Conservation (phyloP, 331 rosid species). For the Erythrophleum ivorense region DNA sequence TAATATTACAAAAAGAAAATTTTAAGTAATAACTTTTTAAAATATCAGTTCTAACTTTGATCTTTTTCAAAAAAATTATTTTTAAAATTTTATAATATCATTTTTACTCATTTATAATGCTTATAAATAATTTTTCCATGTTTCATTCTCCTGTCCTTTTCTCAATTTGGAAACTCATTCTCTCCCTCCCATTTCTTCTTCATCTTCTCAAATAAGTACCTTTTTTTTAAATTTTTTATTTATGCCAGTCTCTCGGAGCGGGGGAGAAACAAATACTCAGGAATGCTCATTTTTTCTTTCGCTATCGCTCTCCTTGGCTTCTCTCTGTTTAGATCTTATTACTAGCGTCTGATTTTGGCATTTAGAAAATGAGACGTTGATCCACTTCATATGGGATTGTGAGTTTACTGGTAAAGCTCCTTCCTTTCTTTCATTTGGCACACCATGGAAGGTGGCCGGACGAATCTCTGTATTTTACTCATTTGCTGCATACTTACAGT, state of each 20-base stretch:
- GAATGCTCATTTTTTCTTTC: not conserved
- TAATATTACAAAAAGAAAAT: no score
- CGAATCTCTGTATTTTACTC: constrained; percentile 40
- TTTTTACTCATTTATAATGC: no score
- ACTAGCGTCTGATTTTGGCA: constrained; percentile 30
- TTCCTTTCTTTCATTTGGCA: not conserved
- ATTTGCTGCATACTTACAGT: constrained; percentile 41
- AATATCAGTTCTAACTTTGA: no score
- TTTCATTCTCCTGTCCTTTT: constrained; percentile 35
- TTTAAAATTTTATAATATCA: no score
- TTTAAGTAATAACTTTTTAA: no score
- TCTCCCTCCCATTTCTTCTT: constrained; percentile 25
- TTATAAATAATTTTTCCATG: no score
- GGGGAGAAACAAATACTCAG: not conserved
- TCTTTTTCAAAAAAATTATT: no score
- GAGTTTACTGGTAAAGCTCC: constrained; percentile 32
- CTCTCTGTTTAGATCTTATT: constrained; percentile 40
- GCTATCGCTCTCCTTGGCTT: constrained; percentile 17
- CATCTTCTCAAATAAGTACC: constrained; percentile 33
- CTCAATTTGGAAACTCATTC: constrained; percentile 32
- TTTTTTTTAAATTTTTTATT: not conserved
- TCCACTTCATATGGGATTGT: constrained; percentile 22
- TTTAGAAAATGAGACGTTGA: constrained; percentile 2
- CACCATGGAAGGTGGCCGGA: constrained; percentile 44
- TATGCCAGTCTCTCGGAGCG: constrained; percentile 13